Evolutionary conservation across 176 grass and related monocot genomes (phyloP).

Genomic region (Alopecurus myosuroides): DNA sequence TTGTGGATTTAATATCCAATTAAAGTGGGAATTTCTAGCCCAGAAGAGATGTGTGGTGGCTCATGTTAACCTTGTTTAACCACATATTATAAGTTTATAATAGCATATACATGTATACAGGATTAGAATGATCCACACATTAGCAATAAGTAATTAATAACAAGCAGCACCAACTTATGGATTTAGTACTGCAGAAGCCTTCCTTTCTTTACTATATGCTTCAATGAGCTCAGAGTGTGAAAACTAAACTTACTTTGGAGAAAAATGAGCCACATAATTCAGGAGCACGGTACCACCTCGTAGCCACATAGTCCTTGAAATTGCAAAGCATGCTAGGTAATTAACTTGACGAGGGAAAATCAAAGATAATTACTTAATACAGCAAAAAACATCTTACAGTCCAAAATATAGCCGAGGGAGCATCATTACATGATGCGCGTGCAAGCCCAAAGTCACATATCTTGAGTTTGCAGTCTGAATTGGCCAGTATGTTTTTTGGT

Average conservation of each 20-base stretch:
- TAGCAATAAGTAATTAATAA: background rate
- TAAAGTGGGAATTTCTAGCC: background rate
- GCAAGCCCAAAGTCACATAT: slow-evolving; percentile 98
- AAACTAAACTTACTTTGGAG: slow-evolving; percentile 63
- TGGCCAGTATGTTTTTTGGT: slow-evolving; percentile 86
- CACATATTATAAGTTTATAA: background rate
- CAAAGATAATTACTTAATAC: slow-evolving; percentile 7
- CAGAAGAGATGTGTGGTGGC: background rate
- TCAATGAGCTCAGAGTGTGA: slow-evolving; percentile 7
- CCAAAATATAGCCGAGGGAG: slow-evolving; percentile 75
- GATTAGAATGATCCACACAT: background rate
- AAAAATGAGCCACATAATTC: slow-evolving; percentile 97
- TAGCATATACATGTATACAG: background rate
- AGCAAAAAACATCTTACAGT: slow-evolving; percentile 47
- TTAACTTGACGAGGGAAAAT: slow-evolving; percentile 22
- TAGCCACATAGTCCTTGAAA: slow-evolving; percentile 93
- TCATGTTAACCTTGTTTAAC: background rate
- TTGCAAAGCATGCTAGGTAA: slow-evolving; percentile 13
- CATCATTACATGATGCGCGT: slow-evolving; percentile 65
- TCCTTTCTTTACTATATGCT: background rate
- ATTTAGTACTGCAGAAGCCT: background rate
- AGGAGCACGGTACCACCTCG: slow-evolving; percentile 96
- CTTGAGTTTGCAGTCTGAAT: slow-evolving; percentile 85
- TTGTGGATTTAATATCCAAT: background rate
- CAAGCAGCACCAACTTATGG: background rate